A percentile compares a stretch with the other conserved stretches of the same genome.
Evolutionary conservation across 306 rosid genomes (phyloP).

Genomic region (Fragaria vesca): DNA sequence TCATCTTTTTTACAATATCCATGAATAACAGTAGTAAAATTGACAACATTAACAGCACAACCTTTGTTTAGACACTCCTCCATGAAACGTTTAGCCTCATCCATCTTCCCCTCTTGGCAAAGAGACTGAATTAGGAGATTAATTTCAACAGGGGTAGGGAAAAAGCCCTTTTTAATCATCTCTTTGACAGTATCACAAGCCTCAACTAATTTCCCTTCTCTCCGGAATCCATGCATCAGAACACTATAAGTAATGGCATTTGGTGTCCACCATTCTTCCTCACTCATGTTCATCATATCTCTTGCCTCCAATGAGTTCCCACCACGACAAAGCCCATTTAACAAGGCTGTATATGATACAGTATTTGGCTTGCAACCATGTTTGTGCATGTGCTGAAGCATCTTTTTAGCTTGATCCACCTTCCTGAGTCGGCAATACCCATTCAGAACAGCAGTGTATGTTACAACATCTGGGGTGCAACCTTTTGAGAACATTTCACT

Average conservation of each 20-base stretch:
- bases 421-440: slow-evolving; percentile 73
- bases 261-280: slow-evolving; percentile 90
- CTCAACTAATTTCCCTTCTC: slow-evolving; percentile 76
- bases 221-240: slow-evolving; percentile 77
- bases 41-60: slow-evolving; percentile 75
- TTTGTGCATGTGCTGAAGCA: slow-evolving; percentile 84
- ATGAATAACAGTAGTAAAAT: slow-evolving; percentile 78
- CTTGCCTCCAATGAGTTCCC: slow-evolving; percentile 77
- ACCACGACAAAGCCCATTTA: slow-evolving; percentile 76
- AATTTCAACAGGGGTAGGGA: slow-evolving; percentile 78
- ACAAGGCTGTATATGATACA: slow-evolving; percentile 67
- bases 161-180: slow-evolving; percentile 67
- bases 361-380: slow-evolving; percentile 82
- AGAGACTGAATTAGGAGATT: slow-evolving; percentile 70
- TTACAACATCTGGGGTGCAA: slow-evolving; percentile 84
- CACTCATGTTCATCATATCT: slow-evolving; percentile 68
- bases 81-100: slow-evolving; percentile 67
- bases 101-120: slow-evolving; percentile 54
- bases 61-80: slow-evolving; percentile 74
- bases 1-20: slow-evolving; percentile 77
- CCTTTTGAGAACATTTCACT: slow-evolving; percentile 63
- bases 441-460: slow-evolving; percentile 67
- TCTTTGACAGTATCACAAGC: slow-evolving; percentile 67
- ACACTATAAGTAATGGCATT: slow-evolving; percentile 70
- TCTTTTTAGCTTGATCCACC: slow-evolving; percentile 78